Conservation (phyloP, 176 grass and related monocot genomes). For the Bromus sterilis region DNA sequence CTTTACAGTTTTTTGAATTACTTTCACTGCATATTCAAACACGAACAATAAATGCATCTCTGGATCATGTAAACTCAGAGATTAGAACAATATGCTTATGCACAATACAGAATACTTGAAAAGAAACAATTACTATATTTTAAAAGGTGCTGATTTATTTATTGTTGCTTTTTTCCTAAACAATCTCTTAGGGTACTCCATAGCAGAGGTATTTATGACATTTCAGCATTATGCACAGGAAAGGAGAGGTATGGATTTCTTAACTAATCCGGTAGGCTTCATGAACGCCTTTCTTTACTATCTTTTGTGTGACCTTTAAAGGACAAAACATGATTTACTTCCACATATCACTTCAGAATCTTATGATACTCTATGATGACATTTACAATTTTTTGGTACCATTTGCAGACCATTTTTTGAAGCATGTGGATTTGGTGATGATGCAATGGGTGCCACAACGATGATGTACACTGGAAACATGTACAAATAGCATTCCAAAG, state of each 20-base stretch:
- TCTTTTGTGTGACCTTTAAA: neutral
- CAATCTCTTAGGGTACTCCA: slow-evolving; percentile 52
- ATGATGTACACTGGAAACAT: slow-evolving; percentile 83
- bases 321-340: neutral
- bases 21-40: neutral
- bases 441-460: slow-evolving; percentile 75
- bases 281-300: neutral
- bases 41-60: neutral
- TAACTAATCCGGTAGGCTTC: neutral
- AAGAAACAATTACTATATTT: neutral
- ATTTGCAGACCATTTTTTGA: slow-evolving; percentile 69
- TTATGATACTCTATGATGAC: neutral
- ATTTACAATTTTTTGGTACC: neutral
- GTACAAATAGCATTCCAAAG: neutral
- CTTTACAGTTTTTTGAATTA: neutral
- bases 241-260: slow-evolving; percentile 57
- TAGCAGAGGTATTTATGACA: slow-evolving; percentile 87
- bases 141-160: neutral
- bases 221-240: slow-evolving; percentile 74
- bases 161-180: neutral
- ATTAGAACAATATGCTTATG: neutral
- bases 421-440: slow-evolving; percentile 74
- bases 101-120: neutral
- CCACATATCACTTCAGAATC: neutral
- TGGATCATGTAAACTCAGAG: neutral